phyloP scores from a whole-genome alignment of 345 rosid genomes.

The Sonneratia caseolaris region DNA sequence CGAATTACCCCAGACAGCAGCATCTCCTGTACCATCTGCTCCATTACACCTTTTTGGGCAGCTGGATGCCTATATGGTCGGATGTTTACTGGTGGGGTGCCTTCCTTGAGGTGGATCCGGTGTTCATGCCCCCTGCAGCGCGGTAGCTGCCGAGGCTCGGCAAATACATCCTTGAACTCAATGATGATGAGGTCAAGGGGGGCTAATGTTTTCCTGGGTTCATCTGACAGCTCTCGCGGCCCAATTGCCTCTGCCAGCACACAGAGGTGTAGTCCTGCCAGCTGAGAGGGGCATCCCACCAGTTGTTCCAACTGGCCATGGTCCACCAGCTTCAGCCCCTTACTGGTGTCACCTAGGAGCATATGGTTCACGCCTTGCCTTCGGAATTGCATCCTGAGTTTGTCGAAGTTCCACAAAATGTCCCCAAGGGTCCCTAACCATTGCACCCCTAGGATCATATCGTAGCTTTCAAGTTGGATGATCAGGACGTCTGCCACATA shows the following conservation, averaged over 20 bases:
- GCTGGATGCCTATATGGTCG: slow-evolving; percentile 6
- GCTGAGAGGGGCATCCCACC: no score
- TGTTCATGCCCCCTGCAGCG: neutral
- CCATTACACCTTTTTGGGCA: slow-evolving; percentile 1
- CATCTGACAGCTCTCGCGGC: neutral
- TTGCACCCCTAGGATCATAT: slow-evolving; percentile 5
- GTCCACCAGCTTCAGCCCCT: neutral
- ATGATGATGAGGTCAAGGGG: no score
- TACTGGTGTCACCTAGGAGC: neutral
- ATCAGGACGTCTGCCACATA: neutral
- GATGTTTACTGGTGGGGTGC: neutral
- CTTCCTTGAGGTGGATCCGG: neutral
- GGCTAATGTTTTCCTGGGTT: no score
- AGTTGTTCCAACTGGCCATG: no score
- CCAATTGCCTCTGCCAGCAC: neutral
- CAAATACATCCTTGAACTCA: neutral
- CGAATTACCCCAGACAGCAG: neutral
- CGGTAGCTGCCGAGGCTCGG: neutral
- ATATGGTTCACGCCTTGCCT: no score
- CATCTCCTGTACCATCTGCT: slow-evolving; percentile 7
- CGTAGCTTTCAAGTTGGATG: neutral
- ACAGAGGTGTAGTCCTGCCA: no score
- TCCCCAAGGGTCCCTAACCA: slow-evolving; percentile 1
- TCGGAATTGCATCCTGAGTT: neutral
- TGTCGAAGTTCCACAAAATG: neutral